phyloP scores from a whole-genome alignment of 768 basidiomycete species.

The Piloderma croceum region DNA sequence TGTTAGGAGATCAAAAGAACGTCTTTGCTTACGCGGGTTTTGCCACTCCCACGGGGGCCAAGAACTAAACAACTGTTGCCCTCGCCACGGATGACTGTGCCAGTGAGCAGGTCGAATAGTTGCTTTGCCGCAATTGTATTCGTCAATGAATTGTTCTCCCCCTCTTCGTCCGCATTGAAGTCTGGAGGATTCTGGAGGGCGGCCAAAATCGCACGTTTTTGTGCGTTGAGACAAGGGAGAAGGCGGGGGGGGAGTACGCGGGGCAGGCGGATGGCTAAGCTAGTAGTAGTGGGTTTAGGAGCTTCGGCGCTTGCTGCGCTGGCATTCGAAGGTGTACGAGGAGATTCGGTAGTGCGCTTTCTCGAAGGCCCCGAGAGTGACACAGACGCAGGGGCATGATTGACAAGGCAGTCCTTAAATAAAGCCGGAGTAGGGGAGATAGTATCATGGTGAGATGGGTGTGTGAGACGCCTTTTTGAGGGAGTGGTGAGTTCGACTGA shows the following conservation, averaged over 20 bases:
- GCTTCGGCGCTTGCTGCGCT: background rate
- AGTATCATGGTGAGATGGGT: background rate
- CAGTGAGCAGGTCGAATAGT: conserved; percentile 58
- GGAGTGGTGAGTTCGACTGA: conserved; percentile 28
- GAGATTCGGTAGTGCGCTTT: background rate
- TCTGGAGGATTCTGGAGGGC: conserved; percentile 34
- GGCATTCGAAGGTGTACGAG: background rate
- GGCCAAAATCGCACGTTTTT: conserved; percentile 52
- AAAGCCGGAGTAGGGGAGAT: conserved; percentile 12
- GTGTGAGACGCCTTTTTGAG: background rate
- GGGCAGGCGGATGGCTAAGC: conserved; percentile 17
- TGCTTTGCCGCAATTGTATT: conserved; percentile 53
- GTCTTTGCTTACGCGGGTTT: conserved; percentile 54
- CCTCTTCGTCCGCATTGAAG: conserved; percentile 18
- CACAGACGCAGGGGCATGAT: conserved; percentile 8
- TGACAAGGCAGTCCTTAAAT: conserved; percentile 11
- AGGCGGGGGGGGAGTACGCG: conserved; percentile 36
- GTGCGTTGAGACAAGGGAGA: conserved; percentile 41
- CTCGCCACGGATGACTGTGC: conserved; percentile 76
- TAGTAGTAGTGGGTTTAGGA: conserved; percentile 11
- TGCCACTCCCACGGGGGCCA: conserved; percentile 83
- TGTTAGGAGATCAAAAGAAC: background rate
- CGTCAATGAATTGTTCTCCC: conserved; percentile 33
- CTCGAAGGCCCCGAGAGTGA: conserved; percentile 9
- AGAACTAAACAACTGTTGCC: conserved; percentile 90